Base-by-base conservation (phyloP, 371 early-diverging fungal genomes). In the Zopfochytrium polystomum region DNA sequence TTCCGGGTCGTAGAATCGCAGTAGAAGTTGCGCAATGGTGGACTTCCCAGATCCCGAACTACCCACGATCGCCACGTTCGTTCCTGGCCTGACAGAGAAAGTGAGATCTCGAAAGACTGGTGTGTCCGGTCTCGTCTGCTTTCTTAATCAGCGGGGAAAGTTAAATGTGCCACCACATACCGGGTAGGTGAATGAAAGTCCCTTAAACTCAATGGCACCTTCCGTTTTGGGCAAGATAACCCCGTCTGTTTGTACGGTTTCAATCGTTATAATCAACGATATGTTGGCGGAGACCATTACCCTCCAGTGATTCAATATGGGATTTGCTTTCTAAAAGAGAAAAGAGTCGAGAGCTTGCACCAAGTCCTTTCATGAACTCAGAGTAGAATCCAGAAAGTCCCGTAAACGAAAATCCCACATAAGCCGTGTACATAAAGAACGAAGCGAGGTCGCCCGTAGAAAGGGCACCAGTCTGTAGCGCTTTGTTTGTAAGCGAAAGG, bases 291-390 rank as follows among this genome's bases (percentile, higher is more conserved):
- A 42, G 42, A 42, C n/a, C 11, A 11, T 9, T 15, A 22, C 48
- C 48, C 7, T 48, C 48, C 9, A 11, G 11, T 9, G 18, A 2
- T 46, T 20, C 2, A 22, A 57, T 27, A 22, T 46, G 50, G 45
- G 27, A 53, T 63, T 3, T 18, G n/a, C 1, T 63, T 46, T n/a
- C 79, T 32, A 90, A 63, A 25, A 90, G 58, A 13, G 82, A 74
- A 73, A 92, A 91, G 23, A 90, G 60, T 5, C 91, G 79, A 26
- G 80, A 75, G 15, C 85, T 81, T 23, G 92, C 90, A 64, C 90
- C 90, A 23, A 87, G 76, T 45, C 90, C 92, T 68, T 90, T 92
- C 87, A 87, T 89, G 20, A 88, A 80, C 63, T 90, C 90, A 6
- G 87, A 84, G 70, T 87, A 90, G 60, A 87, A 90, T 2, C 86